Base-by-base conservation (phyloP, 371 early-diverging fungal genomes). In the Actinomucor elegans region DNA sequence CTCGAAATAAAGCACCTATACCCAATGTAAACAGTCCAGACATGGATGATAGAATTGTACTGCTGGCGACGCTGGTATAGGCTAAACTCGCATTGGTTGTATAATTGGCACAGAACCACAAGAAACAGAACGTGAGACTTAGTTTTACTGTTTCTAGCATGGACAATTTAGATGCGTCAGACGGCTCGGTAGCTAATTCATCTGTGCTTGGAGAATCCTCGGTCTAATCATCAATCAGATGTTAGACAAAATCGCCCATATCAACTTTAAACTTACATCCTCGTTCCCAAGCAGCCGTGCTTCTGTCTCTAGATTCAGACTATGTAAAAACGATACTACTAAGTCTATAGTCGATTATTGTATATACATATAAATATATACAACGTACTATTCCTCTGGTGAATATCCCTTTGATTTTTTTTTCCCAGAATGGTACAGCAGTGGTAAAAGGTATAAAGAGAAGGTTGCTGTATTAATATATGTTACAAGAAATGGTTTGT, bases 391-490 rank as follows among this genome's bases (percentile, higher is more conserved):
- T n/a, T 57, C 40, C 27, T 57, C 57, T 14, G 57, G 15, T 9
- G 48, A 26, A 4, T 37, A 41, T 10, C 33, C 56, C 20, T 49
- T 57, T 23, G 36, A 15, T 5, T 32, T 47, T 9, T 49, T 57
- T 15, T 51, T 55, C 23, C 32, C 41, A 10, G 33, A 42, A 17
- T 24, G 29, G 27, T 53, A 51, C 9, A 69, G 14, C 9, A 55
- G 31, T 0, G 73, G 71, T 28, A 87, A 50, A 31, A 92, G 73
- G 48, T 92, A 90, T 23, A 90, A 59, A n/a, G 91, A 84, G 64
- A 90, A 90, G 0, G 88, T 78, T 8, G 84, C 82, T 3, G 91
- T 90, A 64, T 89, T 90, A 45, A 90, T 44, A 68, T 90, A 92
- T 8, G 92, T 92, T 37, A 92, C 66, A 28, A 90, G 75, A 61